A percentile compares a stretch with the other conserved stretches of the same genome.
Conservation (phyloP, 164 flowering plant genomes). For the Saururus chinensis region DNA sequence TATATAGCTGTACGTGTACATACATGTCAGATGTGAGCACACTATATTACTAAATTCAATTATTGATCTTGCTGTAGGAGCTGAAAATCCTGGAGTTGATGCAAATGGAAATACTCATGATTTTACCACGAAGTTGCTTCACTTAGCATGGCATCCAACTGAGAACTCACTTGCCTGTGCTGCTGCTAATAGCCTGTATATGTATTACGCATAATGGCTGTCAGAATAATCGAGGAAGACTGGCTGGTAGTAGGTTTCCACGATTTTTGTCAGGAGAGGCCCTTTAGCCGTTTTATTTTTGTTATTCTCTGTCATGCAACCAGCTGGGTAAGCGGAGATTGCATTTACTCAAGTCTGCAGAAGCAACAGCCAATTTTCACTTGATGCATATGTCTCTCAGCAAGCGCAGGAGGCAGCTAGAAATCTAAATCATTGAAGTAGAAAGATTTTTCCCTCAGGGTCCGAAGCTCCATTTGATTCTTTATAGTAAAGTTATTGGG, state of each 20-base stretch:
- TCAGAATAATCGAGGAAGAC: neutral
- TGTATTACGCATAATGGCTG: slow-evolving; percentile 58
- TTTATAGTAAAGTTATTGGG: neutral
- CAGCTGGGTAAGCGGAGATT: neutral
- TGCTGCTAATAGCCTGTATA: slow-evolving; percentile 98
- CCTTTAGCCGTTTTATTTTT: neutral
- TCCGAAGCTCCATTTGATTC: neutral
- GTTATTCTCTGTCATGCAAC: neutral
- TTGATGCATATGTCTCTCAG: neutral
- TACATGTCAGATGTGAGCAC: neutral
- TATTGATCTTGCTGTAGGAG: slow-evolving; percentile 20
- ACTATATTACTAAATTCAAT: too few species aligned
- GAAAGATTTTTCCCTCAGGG: neutral
- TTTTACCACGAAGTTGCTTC: slow-evolving; percentile 52
- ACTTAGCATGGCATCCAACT: slow-evolving; percentile 95
- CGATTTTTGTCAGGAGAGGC: neutral
- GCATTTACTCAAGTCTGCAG: neutral
- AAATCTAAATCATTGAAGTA: neutral
- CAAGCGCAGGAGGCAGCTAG: neutral
- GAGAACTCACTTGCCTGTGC: slow-evolving; percentile 96
- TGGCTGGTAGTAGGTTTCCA: neutral
- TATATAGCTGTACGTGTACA: neutral
- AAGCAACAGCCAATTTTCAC: neutral
- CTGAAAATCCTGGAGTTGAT: slow-evolving; percentile 23
- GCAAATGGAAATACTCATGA: slow-evolving; percentile 23